A percentile compares a stretch with the other conserved stretches of the same genome.
Conservation (phyloP, 192 early-diverging fungal species). For the Paraglomus brasilianum region DNA sequence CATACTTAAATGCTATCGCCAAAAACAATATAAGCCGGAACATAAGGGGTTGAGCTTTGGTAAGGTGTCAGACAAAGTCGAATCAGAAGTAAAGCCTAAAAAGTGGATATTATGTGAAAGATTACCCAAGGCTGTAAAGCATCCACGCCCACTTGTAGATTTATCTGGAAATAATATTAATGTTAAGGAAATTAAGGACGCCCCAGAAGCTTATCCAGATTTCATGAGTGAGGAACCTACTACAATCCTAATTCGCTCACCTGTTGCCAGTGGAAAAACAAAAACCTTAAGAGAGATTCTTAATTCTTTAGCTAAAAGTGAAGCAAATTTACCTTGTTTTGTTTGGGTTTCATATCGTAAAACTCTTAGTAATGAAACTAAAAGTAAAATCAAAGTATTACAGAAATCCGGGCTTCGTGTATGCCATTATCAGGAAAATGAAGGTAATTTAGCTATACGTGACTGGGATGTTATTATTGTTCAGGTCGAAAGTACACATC, state of each 20-base stretch:
- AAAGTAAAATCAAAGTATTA: neutral
- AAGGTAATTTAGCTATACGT: neutral
- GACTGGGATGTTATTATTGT: conserved; percentile 16
- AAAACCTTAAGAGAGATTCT: conserved; percentile 5
- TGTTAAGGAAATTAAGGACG: conserved; percentile 7
- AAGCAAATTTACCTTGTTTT: neutral
- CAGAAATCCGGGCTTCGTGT: neutral
- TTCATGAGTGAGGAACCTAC: neutral
- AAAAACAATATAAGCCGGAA: conserved; percentile 22
- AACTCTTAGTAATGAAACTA: conserved; percentile 24
- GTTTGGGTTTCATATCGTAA: conserved; percentile 19
- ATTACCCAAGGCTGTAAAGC: neutral
- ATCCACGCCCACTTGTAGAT: conserved; percentile 2
- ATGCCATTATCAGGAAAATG: conserved; percentile 14
- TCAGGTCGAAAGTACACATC: conserved; percentile 15
- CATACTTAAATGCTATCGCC: conserved; percentile 8
- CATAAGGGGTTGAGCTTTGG: conserved; percentile 1
- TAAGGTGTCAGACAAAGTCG: conserved; percentile 1
- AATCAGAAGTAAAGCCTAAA: neutral
- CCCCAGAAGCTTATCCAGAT: conserved; percentile 9
- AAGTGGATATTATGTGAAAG: neutral
- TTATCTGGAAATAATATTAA: conserved; percentile 12
- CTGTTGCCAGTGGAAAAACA: neutral
- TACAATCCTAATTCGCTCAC: conserved; percentile 5
- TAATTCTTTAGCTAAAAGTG: conserved; percentile 1